phyloP scores from a whole-genome alignment of 2,329 filamentous ascomycete genomes.

The Alternaria brassicicola region DNA sequence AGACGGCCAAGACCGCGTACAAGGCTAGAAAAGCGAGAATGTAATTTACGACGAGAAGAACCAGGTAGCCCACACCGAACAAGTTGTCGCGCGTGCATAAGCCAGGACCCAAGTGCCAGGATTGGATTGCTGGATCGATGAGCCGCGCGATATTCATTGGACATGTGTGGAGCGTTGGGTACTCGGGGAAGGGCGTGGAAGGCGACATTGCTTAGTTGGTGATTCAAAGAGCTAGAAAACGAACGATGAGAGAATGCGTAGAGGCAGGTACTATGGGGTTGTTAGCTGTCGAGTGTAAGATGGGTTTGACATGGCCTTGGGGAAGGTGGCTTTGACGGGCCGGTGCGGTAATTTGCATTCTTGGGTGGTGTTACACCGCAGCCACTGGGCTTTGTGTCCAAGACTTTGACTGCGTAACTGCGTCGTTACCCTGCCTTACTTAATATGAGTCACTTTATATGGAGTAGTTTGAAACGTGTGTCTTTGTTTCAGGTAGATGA shows the following conservation, averaged over 20 bases:
- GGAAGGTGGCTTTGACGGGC: background rate
- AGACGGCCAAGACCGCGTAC: background rate
- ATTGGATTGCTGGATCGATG: background rate
- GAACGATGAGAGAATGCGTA: no score
- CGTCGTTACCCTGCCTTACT: background rate
- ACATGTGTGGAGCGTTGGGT: slow-evolving; percentile 1
- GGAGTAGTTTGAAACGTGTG: background rate
- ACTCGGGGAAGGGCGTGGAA: background rate
- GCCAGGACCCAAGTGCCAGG: background rate
- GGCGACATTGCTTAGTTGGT: background rate
- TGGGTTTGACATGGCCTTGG: background rate
- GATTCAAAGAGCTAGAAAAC: background rate
- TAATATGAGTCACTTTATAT: background rate
- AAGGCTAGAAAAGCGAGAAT: background rate
- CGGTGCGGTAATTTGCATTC: background rate
- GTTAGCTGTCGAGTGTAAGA: no score
- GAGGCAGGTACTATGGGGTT: no score
- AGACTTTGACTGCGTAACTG: no score
- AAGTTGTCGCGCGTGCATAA: slow-evolving; percentile 1
- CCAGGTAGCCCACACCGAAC: background rate
- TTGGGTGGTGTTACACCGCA: background rate
- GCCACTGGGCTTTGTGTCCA: background rate
- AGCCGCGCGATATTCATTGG: background rate
- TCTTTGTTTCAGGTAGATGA: background rate
- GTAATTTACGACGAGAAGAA: background rate